Base-by-base conservation (phyloP, 768 basidiomycete species). In the Boletus sp. region DNA sequence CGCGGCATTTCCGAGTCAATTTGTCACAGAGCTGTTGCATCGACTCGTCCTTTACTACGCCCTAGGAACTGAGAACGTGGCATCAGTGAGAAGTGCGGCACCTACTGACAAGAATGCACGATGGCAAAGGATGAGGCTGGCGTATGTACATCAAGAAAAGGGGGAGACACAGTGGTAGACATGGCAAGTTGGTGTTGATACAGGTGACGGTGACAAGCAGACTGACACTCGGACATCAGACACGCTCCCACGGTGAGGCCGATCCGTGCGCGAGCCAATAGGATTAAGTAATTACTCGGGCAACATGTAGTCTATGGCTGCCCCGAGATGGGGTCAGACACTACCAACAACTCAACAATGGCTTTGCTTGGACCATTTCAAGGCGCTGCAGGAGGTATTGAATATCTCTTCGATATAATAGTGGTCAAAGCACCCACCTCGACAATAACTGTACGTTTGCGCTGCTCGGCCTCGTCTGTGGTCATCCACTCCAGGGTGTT, bases 291-390 rank as follows among this genome's bases (percentile, higher is more conserved):
- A 47, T 37, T 38, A 52, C 37, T 32, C 21, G 14, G 5, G 6
- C 35, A 40, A 51, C 15, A 17, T 37, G 35, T 51, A 40, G 27
- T 51, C 61, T 57, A 64, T 23, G 7, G 30, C n/a, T 23, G 19
- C 34, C 32, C 41, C 5, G 42, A 30, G 4, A 40, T 21, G 19
- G 0, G 2, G 47, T n/a, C 35, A 43, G 38, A 43, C 17, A 51
- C 64, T 66, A 88, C 85, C 87, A 92, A 64, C 87, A 89, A 50
- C 83, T 80, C 56, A 88, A 82, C 51, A 92, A 69, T 5, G 90
- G 87, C 56, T 79, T 84, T 53, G 77, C 81, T 58, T 83, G 79
- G 23, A 91, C 78, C 41, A 77, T 84, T 69, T 92, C 90, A 60
- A 91, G 70, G 21, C 90, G 85, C 90, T 92, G 61, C 3, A 27